Evolutionary conservation across 2,329 filamentous ascomycete species (phyloP).

Genomic region (Penicillium corylophilum): DNA sequence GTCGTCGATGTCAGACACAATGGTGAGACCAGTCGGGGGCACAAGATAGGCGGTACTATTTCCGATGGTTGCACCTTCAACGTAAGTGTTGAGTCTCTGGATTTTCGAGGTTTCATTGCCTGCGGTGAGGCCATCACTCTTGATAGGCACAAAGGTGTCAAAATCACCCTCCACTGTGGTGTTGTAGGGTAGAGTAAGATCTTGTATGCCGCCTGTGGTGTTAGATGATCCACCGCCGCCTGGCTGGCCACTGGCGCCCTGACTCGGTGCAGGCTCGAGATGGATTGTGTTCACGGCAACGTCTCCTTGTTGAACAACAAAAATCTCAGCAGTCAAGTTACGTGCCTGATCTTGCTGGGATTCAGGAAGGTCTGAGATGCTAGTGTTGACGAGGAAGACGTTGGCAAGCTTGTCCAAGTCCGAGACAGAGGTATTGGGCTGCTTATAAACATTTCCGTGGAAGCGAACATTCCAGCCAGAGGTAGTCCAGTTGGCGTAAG

Average conservation of each 20-base stretch:
- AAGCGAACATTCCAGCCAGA: constrained; percentile 73
- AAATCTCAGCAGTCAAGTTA: constrained; percentile 71
- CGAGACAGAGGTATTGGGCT: constrained; percentile 64
- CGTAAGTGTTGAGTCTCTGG: constrained; percentile 68
- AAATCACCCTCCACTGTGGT: neutral
- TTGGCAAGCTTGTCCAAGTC: constrained; percentile 70
- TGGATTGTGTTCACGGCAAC: constrained; percentile 37
- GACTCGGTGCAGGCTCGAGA: constrained; percentile 61
- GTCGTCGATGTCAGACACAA: constrained; percentile 77
- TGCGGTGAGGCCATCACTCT: neutral
- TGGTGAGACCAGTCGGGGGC: constrained; percentile 66
- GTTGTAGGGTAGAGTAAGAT: constrained; percentile 60
- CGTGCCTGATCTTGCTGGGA: constrained; percentile 66
- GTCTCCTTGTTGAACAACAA: constrained; percentile 67
- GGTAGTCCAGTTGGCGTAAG: constrained; percentile 75
- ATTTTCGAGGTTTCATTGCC: constrained; percentile 56
- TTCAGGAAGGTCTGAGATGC: constrained; percentile 58
- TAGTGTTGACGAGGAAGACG: constrained; percentile 65
- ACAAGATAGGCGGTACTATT: constrained; percentile 68
- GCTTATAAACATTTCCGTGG: constrained; percentile 79
- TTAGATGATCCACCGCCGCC: constrained; percentile 23
- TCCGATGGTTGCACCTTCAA: constrained; percentile 53
- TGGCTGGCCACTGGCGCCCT: constrained; percentile 44
- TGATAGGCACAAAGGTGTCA: neutral
- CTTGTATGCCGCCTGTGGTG: constrained; percentile 59